Conservation (phyloP, 495 filamentous ascomycete genomes). For the Rhizodiscina lignyota region DNA sequence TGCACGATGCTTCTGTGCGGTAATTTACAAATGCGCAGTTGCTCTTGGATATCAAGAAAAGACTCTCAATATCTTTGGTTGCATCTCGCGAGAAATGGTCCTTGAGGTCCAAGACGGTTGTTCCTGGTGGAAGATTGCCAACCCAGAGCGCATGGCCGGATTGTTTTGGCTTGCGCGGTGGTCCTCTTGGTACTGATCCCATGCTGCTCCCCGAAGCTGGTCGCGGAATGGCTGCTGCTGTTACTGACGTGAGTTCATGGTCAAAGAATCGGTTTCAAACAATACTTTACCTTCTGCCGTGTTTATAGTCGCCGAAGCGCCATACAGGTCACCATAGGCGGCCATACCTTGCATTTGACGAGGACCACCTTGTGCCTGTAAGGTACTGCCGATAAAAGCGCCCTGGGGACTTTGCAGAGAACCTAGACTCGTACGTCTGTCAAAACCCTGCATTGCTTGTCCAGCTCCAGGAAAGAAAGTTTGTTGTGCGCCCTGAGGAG, state of each 20-base stretch:
- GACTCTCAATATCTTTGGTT: slow-evolving; percentile 61
- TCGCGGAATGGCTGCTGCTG: slow-evolving; percentile 1
- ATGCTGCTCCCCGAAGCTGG: slow-evolving; percentile 4
- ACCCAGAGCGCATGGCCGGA: slow-evolving; percentile 93
- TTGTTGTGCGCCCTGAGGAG: too few relatives aligned
- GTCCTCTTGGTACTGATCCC: slow-evolving; percentile 53
- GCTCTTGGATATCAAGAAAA: slow-evolving; percentile 93
- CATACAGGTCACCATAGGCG: background rate
- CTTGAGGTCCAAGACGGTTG: slow-evolving; percentile 64
- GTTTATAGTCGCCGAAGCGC: background rate
- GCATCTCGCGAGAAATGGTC: slow-evolving; percentile 80
- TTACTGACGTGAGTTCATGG: background rate
- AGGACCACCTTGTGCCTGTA: background rate
- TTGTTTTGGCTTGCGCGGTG: slow-evolving; percentile 83
- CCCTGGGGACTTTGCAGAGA: too few relatives aligned
- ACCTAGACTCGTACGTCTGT: too few relatives aligned
- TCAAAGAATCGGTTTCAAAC: background rate
- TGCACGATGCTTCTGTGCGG: slow-evolving; percentile 59
- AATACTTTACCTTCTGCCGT: background rate
- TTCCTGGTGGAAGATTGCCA: slow-evolving; percentile 76
- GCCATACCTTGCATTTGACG: background rate
- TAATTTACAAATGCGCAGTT: slow-evolving; percentile 99
- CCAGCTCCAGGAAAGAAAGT: too few relatives aligned
- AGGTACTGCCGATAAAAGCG: background rate
- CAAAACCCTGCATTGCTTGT: too few relatives aligned